Base-by-base conservation (phyloP, 2,329 filamentous ascomycete species). In the Diaporthe ampelina region DNA sequence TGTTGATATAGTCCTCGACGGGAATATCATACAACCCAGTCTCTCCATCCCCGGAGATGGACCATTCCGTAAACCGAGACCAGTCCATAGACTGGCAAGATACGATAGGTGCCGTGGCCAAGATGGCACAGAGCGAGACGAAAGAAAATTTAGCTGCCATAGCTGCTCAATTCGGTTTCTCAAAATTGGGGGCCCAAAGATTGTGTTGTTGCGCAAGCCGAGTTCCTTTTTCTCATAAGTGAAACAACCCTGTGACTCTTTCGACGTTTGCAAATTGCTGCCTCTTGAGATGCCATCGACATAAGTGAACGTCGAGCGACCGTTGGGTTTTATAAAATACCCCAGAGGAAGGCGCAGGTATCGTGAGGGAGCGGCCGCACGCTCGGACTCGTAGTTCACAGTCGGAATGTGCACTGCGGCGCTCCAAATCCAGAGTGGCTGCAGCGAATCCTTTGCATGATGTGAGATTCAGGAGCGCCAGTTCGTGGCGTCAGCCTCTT, bases 401-500 rank as follows among this genome's bases (percentile, higher is more conserved):
- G 26, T 50, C 61, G 17, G 43, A 67, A 11, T 24, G 21, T 35
- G 24, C 13, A n/a, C 26, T 50, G 29, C 21, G 26, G 29, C 29
- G 15, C 11, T 50, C 43, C 29, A 17, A 24, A 50, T 24, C 10
- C 24, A 52, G 19, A 15, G 61, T 35, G 61, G 61, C 61, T 35
- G 61, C 26, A 37, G 21, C 43, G 29, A 37, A 67, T 50, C 45
- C 61, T 52, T 52, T 24, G 45, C 29, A 67, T 67, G 61, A 65
- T n/a, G 61, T 65, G 26, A 65, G 61, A 65, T 65, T 65, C 35
- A 50, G 43, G 61, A 48, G 10, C 43, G 0, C 21, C 13, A 67
- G 45, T 24, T 50, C 29, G 61, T 50, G 61, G 61, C 43, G 61
- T 35, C 21, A 35, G 61, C 26, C 24, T 67, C 61, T 67, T 67